A percentile compares a stretch with the other conserved stretches of the same genome.
phyloP scores from a whole-genome alignment of 2,329 filamentous ascomycete genomes.

The Exophiala oligosperma region DNA sequence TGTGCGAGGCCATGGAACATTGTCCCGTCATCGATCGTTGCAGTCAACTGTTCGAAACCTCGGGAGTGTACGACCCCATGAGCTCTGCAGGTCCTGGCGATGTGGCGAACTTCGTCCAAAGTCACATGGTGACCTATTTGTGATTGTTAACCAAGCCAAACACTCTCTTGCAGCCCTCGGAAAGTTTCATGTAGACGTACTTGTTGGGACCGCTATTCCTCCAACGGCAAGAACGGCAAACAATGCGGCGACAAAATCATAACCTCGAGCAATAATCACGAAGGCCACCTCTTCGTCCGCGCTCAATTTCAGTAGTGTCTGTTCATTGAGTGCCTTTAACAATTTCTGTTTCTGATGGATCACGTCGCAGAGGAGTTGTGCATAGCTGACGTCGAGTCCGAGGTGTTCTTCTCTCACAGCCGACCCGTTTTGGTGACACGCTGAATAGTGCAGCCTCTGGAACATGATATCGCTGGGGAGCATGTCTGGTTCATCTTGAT shows the following conservation, averaged over 20 bases:
- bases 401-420: conserved; percentile 32
- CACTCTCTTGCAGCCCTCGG: too few relatives aligned
- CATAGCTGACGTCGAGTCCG: neutral
- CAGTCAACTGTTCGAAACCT: too few relatives aligned
- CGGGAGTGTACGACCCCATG: too few relatives aligned
- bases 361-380: too few relatives aligned
- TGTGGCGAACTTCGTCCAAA: conserved; percentile 23
- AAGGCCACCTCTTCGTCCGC: conserved; percentile 22
- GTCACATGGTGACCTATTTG: conserved; percentile 18
- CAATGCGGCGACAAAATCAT: conserved; percentile 50
- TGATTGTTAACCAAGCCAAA: conserved; percentile 5
- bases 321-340: too few relatives aligned
- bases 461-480: neutral
- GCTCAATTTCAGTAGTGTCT: too few relatives aligned
- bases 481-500: neutral
- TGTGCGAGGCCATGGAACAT: neutral
- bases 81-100: too few relatives aligned
- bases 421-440: conserved; percentile 24
- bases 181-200: neutral
- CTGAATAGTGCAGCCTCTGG: conserved; percentile 28
- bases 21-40: neutral
- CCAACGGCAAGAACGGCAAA: conserved; percentile 48
- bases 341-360: too few relatives aligned
- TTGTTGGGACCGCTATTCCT: conserved; percentile 48
- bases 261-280: conserved; percentile 46